Percentiles rank a stretch among this genome's conserved stretches.
phyloP scores from a whole-genome alignment of 148 eudicot species.

The Rheum nobile region DNA sequence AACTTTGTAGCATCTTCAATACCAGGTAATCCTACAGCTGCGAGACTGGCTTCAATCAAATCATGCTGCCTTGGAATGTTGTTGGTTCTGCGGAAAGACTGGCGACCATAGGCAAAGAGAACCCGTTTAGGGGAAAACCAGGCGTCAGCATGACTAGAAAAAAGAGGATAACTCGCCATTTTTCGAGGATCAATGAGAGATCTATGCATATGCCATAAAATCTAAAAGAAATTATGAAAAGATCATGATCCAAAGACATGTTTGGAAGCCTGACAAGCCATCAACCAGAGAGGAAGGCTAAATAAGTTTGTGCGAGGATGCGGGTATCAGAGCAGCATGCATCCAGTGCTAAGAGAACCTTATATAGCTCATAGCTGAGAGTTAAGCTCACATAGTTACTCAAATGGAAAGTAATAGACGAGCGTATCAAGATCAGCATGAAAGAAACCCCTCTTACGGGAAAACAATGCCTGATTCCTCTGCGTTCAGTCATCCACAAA shows the following conservation, averaged over 20 bases:
- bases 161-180: slow-evolving; percentile 32
- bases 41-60: slow-evolving; percentile 80
- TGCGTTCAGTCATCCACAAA: slow-evolving; percentile 26
- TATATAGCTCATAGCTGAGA: slow-evolving; percentile 32
- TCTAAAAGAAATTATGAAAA: slow-evolving; percentile 24
- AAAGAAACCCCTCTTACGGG: slow-evolving; percentile 29
- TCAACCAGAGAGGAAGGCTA: slow-evolving; percentile 24
- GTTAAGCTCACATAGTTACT: slow-evolving; percentile 37
- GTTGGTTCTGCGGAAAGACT: slow-evolving; percentile 75
- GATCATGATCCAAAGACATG: slow-evolving; percentile 34
- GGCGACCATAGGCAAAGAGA: slow-evolving; percentile 45
- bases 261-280: slow-evolving; percentile 31
- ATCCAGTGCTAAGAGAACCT: slow-evolving; percentile 26
- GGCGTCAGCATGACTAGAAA: slow-evolving; percentile 49
- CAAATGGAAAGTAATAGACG: slow-evolving; percentile 27
- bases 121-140: slow-evolving; percentile 42
- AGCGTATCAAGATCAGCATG: slow-evolving; percentile 19
- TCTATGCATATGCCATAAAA: slow-evolving; percentile 26
- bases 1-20: slow-evolving; percentile 68
- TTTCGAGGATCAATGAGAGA: slow-evolving; percentile 34
- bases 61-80: slow-evolving; percentile 74
- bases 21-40: slow-evolving; percentile 70
- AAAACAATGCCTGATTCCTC: slow-evolving; percentile 28
- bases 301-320: slow-evolving; percentile 18
- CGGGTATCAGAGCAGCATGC: slow-evolving; percentile 30